Evolutionary conservation across 495 filamentous ascomycete species (phyloP).

Genomic region (Amorphotheca resinae): DNA sequence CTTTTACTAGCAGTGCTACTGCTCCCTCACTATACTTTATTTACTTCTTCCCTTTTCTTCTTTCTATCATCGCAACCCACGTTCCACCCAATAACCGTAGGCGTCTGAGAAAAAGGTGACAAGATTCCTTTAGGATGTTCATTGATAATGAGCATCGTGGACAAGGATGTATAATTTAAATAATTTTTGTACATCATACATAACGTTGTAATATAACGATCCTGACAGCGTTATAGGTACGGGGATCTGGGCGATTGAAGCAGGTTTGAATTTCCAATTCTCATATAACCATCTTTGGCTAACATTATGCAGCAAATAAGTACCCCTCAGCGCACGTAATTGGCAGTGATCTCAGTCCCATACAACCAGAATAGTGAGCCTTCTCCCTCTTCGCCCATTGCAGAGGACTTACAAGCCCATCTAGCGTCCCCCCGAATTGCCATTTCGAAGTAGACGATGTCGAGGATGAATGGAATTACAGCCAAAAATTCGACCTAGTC

Average conservation of each 20-base stretch:
- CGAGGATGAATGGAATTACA: conserved; percentile 37
- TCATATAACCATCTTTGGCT: conserved; percentile 4
- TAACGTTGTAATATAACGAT: no score
- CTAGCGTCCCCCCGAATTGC: conserved; percentile 34
- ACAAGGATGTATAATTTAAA: no score
- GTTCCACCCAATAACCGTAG: no score
- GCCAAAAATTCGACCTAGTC: conserved; percentile 33
- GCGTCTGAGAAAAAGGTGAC: no score
- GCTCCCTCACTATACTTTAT: no score
- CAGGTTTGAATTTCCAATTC: conserved; percentile 10
- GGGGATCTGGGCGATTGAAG: conserved; percentile 26
- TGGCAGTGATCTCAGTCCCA: conserved; percentile 24
- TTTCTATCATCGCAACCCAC: no score
- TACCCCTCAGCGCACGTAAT: conserved; percentile 16
- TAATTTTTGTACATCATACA: no score
- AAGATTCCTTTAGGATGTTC: no score
- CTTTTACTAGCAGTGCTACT: no score
- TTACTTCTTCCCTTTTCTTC: no score
- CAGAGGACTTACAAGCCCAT: neutral
- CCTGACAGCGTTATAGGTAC: no score
- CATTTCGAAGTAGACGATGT: conserved; percentile 38
- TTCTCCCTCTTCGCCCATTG: neutral
- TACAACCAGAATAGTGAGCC: conserved; percentile 24
- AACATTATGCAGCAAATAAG: conserved; percentile 1
- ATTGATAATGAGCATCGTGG: no score